Percentiles rank a stretch among this genome's conserved stretches.
Evolutionary conservation across 2,329 filamentous ascomycete species (phyloP).

Genomic region (Fusarium sublunatum): DNA sequence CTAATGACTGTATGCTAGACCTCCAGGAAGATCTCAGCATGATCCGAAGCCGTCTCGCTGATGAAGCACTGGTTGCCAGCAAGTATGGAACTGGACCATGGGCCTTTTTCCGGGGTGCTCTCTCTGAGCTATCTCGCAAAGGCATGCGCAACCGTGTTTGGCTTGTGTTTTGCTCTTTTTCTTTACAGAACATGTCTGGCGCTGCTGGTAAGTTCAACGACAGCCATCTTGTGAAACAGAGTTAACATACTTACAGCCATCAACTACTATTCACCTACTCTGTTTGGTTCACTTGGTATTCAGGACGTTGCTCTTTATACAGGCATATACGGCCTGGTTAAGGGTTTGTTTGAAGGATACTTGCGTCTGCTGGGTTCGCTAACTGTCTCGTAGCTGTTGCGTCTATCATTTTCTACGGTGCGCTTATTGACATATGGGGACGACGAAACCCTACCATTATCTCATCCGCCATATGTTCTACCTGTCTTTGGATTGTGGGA

Average conservation of each 20-base stretch:
- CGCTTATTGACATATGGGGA: slow-evolving; percentile 55
- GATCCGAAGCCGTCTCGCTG: slow-evolving; percentile 53
- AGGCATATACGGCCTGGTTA: slow-evolving; percentile 62
- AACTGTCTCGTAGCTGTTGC: slow-evolving; percentile 47
- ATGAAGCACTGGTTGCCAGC: slow-evolving; percentile 50
- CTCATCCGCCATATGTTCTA: slow-evolving; percentile 60
- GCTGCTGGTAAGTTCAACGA: slow-evolving; percentile 48
- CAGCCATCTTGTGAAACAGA: fast-evolving
- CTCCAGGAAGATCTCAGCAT: slow-evolving; percentile 62
- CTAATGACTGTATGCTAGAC: slow-evolving; percentile 41
- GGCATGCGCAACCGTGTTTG: slow-evolving; percentile 56
- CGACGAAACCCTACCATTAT: slow-evolving; percentile 57
- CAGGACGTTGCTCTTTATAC: slow-evolving; percentile 59
- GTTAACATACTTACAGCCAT: slow-evolving; percentile 47
- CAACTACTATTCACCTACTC: slow-evolving; percentile 57
- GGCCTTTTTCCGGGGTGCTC: slow-evolving; percentile 51
- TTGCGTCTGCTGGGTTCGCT: neutral
- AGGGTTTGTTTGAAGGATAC: slow-evolving; percentile 36
- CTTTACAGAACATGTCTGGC: slow-evolving; percentile 56
- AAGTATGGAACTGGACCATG: slow-evolving; percentile 49
- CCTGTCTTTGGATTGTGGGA: slow-evolving; percentile 63
- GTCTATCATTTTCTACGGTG: slow-evolving; percentile 56
- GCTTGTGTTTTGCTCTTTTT: slow-evolving; percentile 54
- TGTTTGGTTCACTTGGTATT: slow-evolving; percentile 59
- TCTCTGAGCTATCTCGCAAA: slow-evolving; percentile 51